Conservation (phyloP, 129 eudicot species). For the Flaveria brownii region DNA sequence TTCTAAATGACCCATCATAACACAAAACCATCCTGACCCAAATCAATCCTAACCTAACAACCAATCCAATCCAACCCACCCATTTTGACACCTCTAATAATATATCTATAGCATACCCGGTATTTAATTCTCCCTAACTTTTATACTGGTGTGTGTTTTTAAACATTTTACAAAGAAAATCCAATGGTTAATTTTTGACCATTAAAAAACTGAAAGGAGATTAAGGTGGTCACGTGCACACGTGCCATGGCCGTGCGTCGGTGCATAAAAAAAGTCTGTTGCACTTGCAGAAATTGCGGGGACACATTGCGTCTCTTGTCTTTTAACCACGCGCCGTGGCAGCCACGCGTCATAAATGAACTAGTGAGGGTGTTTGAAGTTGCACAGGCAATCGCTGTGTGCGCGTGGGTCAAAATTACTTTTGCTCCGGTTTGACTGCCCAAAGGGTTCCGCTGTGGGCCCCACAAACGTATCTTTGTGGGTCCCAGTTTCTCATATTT, state of each 20-base stretch:
- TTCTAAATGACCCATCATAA: no score
- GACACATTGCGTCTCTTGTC: slow-evolving; percentile 30
- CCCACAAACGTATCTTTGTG: slow-evolving; percentile 49
- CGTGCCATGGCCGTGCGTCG: slow-evolving; percentile 77
- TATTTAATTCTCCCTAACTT: no score
- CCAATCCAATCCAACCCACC: no score
- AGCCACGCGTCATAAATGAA: slow-evolving; percentile 16
- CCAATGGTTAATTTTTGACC: background rate
- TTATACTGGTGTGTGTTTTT: no score
- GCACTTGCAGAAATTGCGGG: slow-evolving; percentile 75
- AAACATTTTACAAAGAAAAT: background rate
- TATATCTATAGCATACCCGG: no score
- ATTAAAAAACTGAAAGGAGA: slow-evolving; percentile 24
- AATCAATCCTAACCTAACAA: no score
- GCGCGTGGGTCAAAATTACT: slow-evolving; percentile 31
- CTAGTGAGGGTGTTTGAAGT: background rate
- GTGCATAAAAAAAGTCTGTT: slow-evolving; percentile 53
- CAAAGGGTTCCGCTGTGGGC: slow-evolving; percentile 38
- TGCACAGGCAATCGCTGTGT: background rate
- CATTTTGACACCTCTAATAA: no score
- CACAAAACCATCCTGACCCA: no score
- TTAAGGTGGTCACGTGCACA: slow-evolving; percentile 71
- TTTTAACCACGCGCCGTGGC: background rate
- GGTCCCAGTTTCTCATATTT: slow-evolving; percentile 16
- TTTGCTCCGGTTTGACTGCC: slow-evolving; percentile 60